A percentile compares a stretch with the other conserved stretches of the same genome.
Conservation (phyloP, 495 filamentous ascomycete genomes). For the Aspergillus cavernicola region DNA sequence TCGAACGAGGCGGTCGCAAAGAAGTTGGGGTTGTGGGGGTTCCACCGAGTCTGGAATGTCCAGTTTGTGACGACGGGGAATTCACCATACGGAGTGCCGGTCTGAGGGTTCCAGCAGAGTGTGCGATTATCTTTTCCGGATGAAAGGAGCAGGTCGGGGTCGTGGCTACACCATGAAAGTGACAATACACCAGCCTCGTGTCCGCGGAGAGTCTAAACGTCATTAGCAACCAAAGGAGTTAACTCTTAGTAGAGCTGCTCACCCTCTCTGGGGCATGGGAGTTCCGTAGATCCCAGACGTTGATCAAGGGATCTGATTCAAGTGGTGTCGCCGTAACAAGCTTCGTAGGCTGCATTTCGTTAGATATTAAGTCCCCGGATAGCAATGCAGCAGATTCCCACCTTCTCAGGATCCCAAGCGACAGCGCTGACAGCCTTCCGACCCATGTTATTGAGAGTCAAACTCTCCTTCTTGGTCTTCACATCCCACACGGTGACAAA, state of each 20-base stretch:
- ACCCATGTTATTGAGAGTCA: slow-evolving; percentile 90
- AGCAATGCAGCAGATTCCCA: slow-evolving; percentile 13
- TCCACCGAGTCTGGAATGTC: slow-evolving; percentile 95
- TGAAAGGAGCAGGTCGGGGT: slow-evolving; percentile 85
- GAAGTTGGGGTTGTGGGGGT: slow-evolving; percentile 85
- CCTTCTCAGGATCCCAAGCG: slow-evolving; percentile 91
- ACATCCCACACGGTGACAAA: slow-evolving; percentile 99
- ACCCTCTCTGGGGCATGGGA: slow-evolving; percentile 88
- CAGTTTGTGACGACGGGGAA: slow-evolving; percentile 97
- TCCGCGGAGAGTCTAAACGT: slow-evolving; percentile 62
- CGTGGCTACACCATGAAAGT: slow-evolving; percentile 92
- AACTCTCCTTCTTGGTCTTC: slow-evolving; percentile 90
- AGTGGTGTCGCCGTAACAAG: slow-evolving; percentile 89
- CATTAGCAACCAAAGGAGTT: background rate
- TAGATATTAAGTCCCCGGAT: background rate
- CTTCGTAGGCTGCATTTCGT: slow-evolving; percentile 64
- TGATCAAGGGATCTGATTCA: slow-evolving; percentile 82
- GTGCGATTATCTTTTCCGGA: slow-evolving; percentile 97
- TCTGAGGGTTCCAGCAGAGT: slow-evolving; percentile 94
- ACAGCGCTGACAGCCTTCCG: slow-evolving; percentile 93
- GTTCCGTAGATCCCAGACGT: slow-evolving; percentile 93
- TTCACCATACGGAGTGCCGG: slow-evolving; percentile 79
- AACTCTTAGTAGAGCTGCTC: slow-evolving; percentile 11
- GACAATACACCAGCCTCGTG: slow-evolving; percentile 93
- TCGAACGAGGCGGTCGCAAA: slow-evolving; percentile 96